Evolutionary conservation across 2,329 filamentous ascomycete genomes (phyloP).

Genomic region (Ascochyta fabae): DNA sequence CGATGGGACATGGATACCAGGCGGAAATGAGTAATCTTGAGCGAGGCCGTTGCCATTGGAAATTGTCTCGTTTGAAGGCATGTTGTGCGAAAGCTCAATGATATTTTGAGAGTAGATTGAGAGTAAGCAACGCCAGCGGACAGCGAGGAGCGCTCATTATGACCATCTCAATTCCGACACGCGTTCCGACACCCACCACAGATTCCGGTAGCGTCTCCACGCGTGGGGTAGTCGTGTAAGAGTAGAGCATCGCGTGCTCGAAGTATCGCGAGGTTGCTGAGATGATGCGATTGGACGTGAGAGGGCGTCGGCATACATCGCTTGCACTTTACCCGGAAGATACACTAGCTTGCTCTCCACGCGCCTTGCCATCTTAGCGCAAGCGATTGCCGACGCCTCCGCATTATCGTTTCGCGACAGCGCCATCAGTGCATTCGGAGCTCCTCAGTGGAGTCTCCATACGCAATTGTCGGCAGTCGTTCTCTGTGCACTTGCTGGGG

Average conservation of each 20-base stretch:
- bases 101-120: neutral
- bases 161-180: conserved; percentile 18
- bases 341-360: neutral
- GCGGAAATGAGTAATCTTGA: conserved; percentile 51
- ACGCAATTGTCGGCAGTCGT: conserved; percentile 1
- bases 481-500: conserved; percentile 1
- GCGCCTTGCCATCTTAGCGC: conserved; percentile 7
- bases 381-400: conserved; percentile 21
- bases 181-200: conserved; percentile 27
- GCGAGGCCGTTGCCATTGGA: conserved; percentile 35
- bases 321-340: conserved; percentile 7
- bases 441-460: conserved; percentile 27
- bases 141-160: conserved; percentile 26
- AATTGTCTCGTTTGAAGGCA: conserved; percentile 39
- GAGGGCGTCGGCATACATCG: conserved; percentile 11
- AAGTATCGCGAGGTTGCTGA: conserved; percentile 6
- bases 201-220: conserved; percentile 25
- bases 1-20: conserved; percentile 63
- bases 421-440: conserved; percentile 22
- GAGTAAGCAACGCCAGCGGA: neutral
- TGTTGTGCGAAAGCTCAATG: conserved; percentile 11
- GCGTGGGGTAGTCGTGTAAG: conserved; percentile 13
- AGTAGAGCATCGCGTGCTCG: conserved; percentile 1
- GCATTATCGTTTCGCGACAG: conserved; percentile 17
- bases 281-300: conserved; percentile 18